A percentile compares a stretch with the other conserved stretches of the same genome.
Evolutionary conservation across 2,329 filamentous ascomycete genomes (phyloP).

Genomic region (Harringtonia lauricola): DNA sequence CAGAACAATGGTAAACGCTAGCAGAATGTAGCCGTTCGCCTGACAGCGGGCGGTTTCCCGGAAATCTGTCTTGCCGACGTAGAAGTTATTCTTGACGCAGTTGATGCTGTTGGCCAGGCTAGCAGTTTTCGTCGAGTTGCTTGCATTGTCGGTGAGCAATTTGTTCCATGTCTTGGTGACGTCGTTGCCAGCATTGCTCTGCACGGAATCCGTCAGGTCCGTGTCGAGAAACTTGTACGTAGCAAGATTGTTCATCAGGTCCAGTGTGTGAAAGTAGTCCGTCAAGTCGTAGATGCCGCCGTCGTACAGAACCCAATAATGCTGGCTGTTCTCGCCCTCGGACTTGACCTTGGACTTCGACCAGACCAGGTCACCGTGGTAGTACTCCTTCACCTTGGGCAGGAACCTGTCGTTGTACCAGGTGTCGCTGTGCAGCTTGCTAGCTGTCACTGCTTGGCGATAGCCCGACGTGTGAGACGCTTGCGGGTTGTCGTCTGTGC

Average conservation of each 20-base stretch:
- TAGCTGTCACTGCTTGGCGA: slow-evolving; percentile 41
- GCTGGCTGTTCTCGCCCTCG: slow-evolving; percentile 55
- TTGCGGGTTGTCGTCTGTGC: slow-evolving; percentile 39
- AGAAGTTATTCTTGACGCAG: slow-evolving; percentile 78
- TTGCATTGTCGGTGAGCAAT: slow-evolving; percentile 36
- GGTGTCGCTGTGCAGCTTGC: slow-evolving; percentile 46
- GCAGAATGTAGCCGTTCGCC: slow-evolving; percentile 82
- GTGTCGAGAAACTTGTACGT: slow-evolving; percentile 63
- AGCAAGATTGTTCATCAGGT: slow-evolving; percentile 40
- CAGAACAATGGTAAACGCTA: slow-evolving; percentile 78
- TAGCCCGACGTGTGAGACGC: slow-evolving; percentile 64
- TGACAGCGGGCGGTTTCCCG: slow-evolving; percentile 64
- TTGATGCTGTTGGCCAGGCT: slow-evolving; percentile 55
- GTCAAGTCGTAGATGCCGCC: slow-evolving; percentile 78
- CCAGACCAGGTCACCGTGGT: slow-evolving; percentile 78
- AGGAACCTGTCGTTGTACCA: slow-evolving; percentile 74
- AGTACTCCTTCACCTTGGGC: slow-evolving; percentile 73
- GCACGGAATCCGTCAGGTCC: slow-evolving; percentile 56
- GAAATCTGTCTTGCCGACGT: slow-evolving; percentile 77
- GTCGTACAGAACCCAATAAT: slow-evolving; percentile 72
- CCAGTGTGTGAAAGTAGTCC: slow-evolving; percentile 75
- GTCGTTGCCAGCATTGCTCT: slow-evolving; percentile 68
- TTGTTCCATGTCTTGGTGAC: slow-evolving; percentile 56
- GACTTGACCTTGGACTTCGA: slow-evolving; percentile 44
- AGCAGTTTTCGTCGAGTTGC: slow-evolving; percentile 40